Evolutionary conservation across 2,329 filamentous ascomycete genomes (phyloP).

Genomic region (Tricladium varicosporioides): DNA sequence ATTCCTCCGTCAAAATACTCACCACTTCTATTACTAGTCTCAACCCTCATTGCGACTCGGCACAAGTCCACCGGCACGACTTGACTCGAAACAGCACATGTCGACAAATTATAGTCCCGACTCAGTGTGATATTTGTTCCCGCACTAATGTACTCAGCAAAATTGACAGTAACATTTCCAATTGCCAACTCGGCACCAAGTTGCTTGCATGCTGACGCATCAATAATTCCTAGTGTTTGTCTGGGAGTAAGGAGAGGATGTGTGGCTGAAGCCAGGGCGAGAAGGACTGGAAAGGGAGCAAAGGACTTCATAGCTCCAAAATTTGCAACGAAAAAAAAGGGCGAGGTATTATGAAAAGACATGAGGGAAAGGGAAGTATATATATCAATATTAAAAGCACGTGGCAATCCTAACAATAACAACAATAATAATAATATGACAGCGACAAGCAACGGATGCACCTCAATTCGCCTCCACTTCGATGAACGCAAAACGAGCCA

Average conservation of each 20-base stretch:
- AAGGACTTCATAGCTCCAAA: not conserved
- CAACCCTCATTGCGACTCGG: slow-evolving; percentile 21
- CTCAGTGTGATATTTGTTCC: slow-evolving; percentile 14
- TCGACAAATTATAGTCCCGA: slow-evolving; percentile 16
- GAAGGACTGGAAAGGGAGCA: not conserved
- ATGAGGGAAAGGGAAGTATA: not conserved
- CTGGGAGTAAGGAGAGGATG: not conserved
- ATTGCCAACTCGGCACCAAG: slow-evolving; percentile 10
- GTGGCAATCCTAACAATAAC: not conserved
- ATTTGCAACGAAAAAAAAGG: not conserved
- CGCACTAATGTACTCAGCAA: slow-evolving; percentile 17
- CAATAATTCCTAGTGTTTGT: not conserved
- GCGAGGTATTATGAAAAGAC: not conserved
- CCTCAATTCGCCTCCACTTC: too few species aligned
- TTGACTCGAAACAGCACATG: slow-evolving; percentile 12
- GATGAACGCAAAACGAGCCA: too few species aligned
- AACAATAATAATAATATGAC: not conserved
- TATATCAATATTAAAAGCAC: not conserved
- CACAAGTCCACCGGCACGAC: slow-evolving; percentile 17
- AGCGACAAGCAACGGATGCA: too few species aligned
- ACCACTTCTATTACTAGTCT: slow-evolving; percentile 13
- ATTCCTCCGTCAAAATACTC: too few species aligned
- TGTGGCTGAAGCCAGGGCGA: not conserved
- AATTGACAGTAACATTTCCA: slow-evolving; percentile 21
- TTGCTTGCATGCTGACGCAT: not conserved